Percentiles rank a stretch among this genome's conserved stretches.
Conservation (phyloP, 345 rosid genomes). For the Heritiera littoralis region DNA sequence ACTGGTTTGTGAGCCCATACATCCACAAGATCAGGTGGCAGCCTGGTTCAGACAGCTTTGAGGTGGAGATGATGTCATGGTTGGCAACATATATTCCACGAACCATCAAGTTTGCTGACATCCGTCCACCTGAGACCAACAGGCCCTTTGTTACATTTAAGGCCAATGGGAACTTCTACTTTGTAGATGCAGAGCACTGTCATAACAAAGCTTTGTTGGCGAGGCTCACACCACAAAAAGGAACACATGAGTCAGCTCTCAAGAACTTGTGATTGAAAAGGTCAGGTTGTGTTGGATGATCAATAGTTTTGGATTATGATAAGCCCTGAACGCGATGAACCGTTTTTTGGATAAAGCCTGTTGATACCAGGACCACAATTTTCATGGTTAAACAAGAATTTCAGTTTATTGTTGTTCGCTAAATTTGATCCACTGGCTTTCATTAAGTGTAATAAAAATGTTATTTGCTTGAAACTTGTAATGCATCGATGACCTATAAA, state of each 20-base stretch:
- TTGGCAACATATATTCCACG: conserved; percentile 56
- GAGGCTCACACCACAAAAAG: conserved; percentile 64
- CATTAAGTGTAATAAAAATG: background rate
- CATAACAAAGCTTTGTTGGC: conserved; percentile 90
- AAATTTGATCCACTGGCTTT: background rate
- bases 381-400: background rate
- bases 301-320: background rate
- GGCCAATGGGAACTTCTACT: conserved; percentile 77
- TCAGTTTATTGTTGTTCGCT: background rate
- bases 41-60: conserved; percentile 86
- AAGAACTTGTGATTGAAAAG: conserved; percentile 61
- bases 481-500: background rate
- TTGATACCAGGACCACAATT: background rate
- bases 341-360: conserved; percentile 6
- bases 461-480: conserved; percentile 3
- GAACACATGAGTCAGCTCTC: conserved; percentile 70
- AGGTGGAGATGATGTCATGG: conserved; percentile 98
- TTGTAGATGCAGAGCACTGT: conserved; percentile 75
- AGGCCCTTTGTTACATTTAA: conserved; percentile 87
- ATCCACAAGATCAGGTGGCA: conserved; percentile 90
- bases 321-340: background rate
- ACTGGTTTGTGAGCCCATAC: conserved; percentile 96
- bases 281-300: background rate
- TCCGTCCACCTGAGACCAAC: conserved; percentile 69
- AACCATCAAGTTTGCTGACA: conserved; percentile 79